These are phyloP conservation scores for Carallia pectinifolia DNA, from an alignment of 345 rosid genomes.

Conservation along the genomic window DNA sequence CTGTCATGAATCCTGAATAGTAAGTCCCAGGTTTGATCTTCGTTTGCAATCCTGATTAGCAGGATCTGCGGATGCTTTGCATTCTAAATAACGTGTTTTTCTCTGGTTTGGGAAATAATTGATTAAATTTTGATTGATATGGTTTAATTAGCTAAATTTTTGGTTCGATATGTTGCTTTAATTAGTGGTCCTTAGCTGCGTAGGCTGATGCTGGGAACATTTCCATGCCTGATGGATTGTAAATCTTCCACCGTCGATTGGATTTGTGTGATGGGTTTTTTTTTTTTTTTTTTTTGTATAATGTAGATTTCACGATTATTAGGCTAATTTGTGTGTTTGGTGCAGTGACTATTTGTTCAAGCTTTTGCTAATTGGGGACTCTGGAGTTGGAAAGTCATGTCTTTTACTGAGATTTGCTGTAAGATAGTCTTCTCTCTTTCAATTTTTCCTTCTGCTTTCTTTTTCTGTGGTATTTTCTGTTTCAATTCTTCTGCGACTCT, in stretches of 20 bases:
- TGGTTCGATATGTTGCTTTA: background rate
- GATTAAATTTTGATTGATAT: background rate
- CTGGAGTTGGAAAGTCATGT: conserved; percentile 1
- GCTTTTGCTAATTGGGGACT: conserved; percentile 1
- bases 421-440: background rate
- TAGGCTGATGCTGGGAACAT: too few relatives aligned
- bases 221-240: background rate
- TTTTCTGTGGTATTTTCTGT: background rate
- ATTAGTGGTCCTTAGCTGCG: background rate
- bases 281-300: background rate
- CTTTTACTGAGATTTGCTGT: background rate
- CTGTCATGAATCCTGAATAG: conserved; percentile 48
- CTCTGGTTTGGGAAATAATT: background rate
- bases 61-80: too few relatives aligned
- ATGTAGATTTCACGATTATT: background rate
- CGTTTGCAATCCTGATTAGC: background rate
- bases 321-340: background rate
- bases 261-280: background rate
- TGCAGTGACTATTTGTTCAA: conserved; percentile 2
- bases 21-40: conserved; percentile 16
- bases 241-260: background rate
- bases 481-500: background rate
- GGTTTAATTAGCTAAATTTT: too few relatives aligned
- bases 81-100: too few relatives aligned
- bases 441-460: background rate